Evolutionary conservation across 257 asterid genomes (phyloP), one percentile per base, ranked within the genome.

Genomic region (Apocynum venetum): DNA sequence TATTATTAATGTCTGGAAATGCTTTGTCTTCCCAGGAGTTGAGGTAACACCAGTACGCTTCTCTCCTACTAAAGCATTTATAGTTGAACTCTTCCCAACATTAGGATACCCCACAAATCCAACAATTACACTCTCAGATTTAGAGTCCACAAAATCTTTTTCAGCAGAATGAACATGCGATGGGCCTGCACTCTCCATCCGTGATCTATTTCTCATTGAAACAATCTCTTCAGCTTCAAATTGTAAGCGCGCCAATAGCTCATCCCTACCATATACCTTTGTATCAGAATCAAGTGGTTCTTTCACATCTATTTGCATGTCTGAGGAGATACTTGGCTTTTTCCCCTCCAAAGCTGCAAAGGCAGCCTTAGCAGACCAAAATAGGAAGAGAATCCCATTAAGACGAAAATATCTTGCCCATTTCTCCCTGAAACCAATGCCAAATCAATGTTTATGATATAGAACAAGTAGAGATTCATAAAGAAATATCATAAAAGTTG

Each of bases 301-400:
- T 19, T 78, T 87, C 79, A 77, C 73, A 52, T 73, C 75, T 71
- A 46, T 77, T 74, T 71, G 90, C 74, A 80, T 72, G 64, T 78
- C 67, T 1, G 77, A 76, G 38, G 89, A 43, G 64, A 73, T 65
- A 72, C 70, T 71, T 72, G 80, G 84, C 13, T 66, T 72, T 85
- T 89, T 89, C 73, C 93, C 96, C 80, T 91, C 97, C 79, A 91
- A 80, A 78, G 77, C 89, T 60, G 91, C 96, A 84, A 96, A 47
- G 65, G 99, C 98, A 81, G 97, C 97, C 85, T 96, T 96, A 46
- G 99, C 99, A 20, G 99, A 96, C 99, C 99, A 96, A 90, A 93
- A 96, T 70, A 93, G 73, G 82, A 84, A 93, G 85, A 93, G 99
- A 79, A 93, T 89, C 85, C 90, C 92, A 6, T 93, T 87, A 73